Evolutionary conservation across 2,329 filamentous ascomycete species (phyloP).

Genomic region (Trichocomaceae sp.): DNA sequence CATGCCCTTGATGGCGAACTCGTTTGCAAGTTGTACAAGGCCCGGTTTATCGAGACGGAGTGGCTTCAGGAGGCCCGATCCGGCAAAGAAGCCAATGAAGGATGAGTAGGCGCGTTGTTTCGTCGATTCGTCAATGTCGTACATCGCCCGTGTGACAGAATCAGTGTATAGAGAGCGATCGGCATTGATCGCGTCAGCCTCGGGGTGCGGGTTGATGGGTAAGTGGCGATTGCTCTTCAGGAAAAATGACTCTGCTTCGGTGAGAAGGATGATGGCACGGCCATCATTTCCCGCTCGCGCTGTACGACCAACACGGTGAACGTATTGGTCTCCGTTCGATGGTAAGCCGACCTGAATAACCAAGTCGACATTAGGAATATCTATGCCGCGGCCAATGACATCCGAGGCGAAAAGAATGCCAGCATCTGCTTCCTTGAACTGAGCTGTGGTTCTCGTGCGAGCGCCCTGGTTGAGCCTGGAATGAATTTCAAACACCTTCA

Average conservation of each 20-base stretch:
- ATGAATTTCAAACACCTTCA: slow-evolving; percentile 59
- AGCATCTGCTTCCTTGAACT: slow-evolving; percentile 58
- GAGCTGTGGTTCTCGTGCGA: slow-evolving; percentile 71
- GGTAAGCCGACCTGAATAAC: slow-evolving; percentile 99
- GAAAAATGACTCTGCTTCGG: neutral
- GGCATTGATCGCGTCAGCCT: neutral
- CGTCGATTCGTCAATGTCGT: neutral
- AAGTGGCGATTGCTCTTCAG: neutral
- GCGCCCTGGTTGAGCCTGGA: slow-evolving; percentile 63
- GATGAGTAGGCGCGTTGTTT: neutral
- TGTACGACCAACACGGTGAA: slow-evolving; percentile 77
- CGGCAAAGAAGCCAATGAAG: neutral
- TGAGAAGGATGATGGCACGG: slow-evolving; percentile 77
- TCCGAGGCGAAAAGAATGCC: slow-evolving; percentile 98
- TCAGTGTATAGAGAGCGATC: neutral
- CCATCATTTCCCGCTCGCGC: slow-evolving; percentile 86
- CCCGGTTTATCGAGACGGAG: slow-evolving; percentile 28
- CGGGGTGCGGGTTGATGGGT: neutral
- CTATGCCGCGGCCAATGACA: slow-evolving; percentile 96
- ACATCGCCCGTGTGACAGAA: neutral
- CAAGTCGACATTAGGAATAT: slow-evolving; percentile 97
- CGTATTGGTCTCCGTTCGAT: slow-evolving; percentile 75
- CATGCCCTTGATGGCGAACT: slow-evolving; percentile 32
- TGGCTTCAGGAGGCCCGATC: slow-evolving; percentile 25
- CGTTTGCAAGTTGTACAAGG: slow-evolving; percentile 33